phyloP scores from a whole-genome alignment of 495 filamentous ascomycete species.

The Lepraria neglecta region DNA sequence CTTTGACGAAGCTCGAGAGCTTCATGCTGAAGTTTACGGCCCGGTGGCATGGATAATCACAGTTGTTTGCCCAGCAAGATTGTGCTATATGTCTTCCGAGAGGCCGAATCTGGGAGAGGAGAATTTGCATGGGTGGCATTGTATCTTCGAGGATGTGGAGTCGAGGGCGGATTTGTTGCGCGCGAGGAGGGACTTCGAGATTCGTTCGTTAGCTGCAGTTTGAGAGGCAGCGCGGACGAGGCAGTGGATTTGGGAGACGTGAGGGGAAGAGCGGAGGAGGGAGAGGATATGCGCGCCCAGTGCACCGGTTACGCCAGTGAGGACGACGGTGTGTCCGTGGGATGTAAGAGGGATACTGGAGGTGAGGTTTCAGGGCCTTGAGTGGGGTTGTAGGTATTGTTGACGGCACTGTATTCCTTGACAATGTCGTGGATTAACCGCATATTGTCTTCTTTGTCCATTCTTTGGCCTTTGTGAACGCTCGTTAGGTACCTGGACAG shows the following conservation, averaged over 20 bases:
- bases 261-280: conserved; percentile 32
- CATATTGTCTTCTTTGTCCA: conserved; percentile 27
- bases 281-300: conserved; percentile 53
- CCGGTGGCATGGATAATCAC: conserved; percentile 59
- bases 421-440: conserved; percentile 36
- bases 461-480: conserved; percentile 28
- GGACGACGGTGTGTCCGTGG: conserved; percentile 26
- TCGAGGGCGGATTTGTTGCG: conserved; percentile 27
- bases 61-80: conserved; percentile 40
- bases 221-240: conserved; percentile 47
- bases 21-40: conserved; percentile 63
- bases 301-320: conserved; percentile 59
- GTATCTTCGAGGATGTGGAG: conserved; percentile 28
- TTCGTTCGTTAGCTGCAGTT: conserved; percentile 41
- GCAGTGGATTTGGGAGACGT: conserved; percentile 46
- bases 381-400: not conserved
- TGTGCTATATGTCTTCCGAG: conserved; percentile 29
- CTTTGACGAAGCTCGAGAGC: conserved; percentile 50
- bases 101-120: conserved; percentile 44
- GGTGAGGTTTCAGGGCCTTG: not conserved
- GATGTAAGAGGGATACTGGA: not conserved
- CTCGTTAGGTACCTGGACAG: conserved; percentile 35
- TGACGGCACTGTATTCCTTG: conserved; percentile 34
- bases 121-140: conserved; percentile 29
- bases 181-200: conserved; percentile 43